These are phyloP conservation scores for Amanita subjunquillea DNA, from an alignment of 768 basidiomycete genomes.

Conservation along the genomic window DNA sequence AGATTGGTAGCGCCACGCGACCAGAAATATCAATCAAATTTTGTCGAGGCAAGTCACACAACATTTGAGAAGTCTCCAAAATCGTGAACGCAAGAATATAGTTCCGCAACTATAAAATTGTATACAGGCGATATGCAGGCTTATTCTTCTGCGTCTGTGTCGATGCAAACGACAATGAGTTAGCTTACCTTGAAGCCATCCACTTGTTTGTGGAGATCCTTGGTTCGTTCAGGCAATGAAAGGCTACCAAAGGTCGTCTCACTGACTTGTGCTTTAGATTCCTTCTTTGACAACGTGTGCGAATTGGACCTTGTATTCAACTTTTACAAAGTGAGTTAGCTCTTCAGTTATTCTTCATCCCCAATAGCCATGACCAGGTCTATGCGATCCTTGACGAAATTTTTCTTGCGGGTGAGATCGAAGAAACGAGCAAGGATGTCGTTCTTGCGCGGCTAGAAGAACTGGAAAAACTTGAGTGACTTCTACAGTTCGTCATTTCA, in stretches of 20 bases:
- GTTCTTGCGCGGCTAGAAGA: conserved; percentile 85
- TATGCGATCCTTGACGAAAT: conserved; percentile 98
- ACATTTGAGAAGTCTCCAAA: conserved; percentile 3
- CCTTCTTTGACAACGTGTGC: conserved; percentile 99
- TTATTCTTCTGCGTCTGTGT: conserved; percentile 98
- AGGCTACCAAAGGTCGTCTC: background rate
- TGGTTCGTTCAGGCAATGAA: conserved; percentile 39
- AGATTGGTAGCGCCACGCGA: conserved; percentile 92
- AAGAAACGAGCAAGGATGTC: conserved; percentile 96
- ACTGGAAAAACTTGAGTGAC: conserved; percentile 83
- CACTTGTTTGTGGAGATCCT: conserved; percentile 97
- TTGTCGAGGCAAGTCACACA: conserved; percentile 75
- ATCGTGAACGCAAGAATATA: conserved; percentile 19
- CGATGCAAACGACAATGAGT: conserved; percentile 96
- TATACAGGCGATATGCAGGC: conserved; percentile 94
- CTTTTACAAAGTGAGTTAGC: conserved; percentile 76
- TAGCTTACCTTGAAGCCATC: conserved; percentile 95
- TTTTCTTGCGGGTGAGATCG: conserved; percentile 95
- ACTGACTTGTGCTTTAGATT: conserved; percentile 38
- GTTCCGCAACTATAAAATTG: conserved; percentile 98
- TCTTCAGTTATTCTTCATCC: background rate
- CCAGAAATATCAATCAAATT: conserved; percentile 98
- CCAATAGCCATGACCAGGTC: conserved; percentile 39
- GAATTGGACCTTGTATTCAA: conserved; percentile 98
- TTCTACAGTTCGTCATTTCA: background rate